These are phyloP conservation scores for Chytriomyces sp. DNA, from an alignment of 192 early-diverging fungal species.

Conservation along the genomic window DNA sequence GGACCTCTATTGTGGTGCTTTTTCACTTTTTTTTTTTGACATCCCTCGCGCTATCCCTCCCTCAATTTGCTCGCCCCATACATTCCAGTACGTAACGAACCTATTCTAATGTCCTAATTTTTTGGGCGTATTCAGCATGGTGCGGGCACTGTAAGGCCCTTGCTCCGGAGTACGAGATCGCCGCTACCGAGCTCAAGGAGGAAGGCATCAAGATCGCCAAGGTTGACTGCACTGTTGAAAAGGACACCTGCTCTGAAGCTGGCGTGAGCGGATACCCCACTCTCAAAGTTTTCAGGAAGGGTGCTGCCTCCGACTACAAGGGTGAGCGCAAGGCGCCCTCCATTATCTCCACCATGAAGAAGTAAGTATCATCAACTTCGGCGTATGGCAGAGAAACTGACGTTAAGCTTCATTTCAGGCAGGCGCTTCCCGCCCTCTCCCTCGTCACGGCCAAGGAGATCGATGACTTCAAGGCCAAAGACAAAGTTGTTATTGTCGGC, in stretches of 20 bases:
- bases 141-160: slow-evolving; percentile 94
- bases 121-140: slow-evolving; percentile 61
- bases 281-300: slow-evolving; percentile 84
- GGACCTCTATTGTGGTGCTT: too few species aligned
- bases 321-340: slow-evolving; percentile 84
- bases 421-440: slow-evolving; percentile 80
- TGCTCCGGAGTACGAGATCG: slow-evolving; percentile 93
- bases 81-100: neutral
- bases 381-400: neutral
- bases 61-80: neutral
- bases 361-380: slow-evolving; percentile 51
- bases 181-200: slow-evolving; percentile 83
- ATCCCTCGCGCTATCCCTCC: neutral
- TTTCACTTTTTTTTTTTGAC: neutral
- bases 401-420: slow-evolving; percentile 44
- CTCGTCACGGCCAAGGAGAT: slow-evolving; percentile 69
- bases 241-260: slow-evolving; percentile 78
- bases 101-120: neutral
- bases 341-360: slow-evolving; percentile 93
- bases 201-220: slow-evolving; percentile 81
- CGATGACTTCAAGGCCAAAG: slow-evolving; percentile 74
- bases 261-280: slow-evolving; percentile 91
- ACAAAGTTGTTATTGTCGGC: slow-evolving; percentile 89
- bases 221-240: slow-evolving; percentile 94
- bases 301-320: slow-evolving; percentile 72